Base-by-base conservation (phyloP, 495 filamentous ascomycete genomes). In the Penicillium cataractarum region DNA sequence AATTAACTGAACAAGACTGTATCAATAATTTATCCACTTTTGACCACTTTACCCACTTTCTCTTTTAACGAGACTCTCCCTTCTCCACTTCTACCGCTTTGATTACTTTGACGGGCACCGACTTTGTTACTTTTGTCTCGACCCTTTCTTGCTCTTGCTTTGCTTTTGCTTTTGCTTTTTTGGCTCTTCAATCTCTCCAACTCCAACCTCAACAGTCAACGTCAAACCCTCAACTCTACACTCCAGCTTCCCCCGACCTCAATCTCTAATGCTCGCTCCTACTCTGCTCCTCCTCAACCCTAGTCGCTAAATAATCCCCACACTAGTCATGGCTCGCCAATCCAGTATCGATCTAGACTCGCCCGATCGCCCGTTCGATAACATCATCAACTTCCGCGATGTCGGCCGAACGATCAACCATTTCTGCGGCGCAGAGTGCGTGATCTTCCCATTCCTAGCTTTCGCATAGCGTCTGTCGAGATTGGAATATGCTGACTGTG, bases 361-460 rank as follows among this genome's bases (percentile, higher is more conserved):
- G n/a, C 70, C 76, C 46, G 75, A 77, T 55, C 71, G 76, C 4
- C 77, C 80, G 1, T 87, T 93, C 62, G 80, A 89, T 55, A 86
- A 81, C 42, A 85, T 94, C 62, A 79, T 90, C 72, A 95, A 96
- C 71, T 93, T 96, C 74, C 87, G 92, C 37, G 92, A 96, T 82
- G 89, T 95, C 58, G 92, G 88, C n/a, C 77, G 81, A 57, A 87
- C 86, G 13, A 79, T 93, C 59, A 95, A 95, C 60, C 72, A 79
- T 24, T 80, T 82, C 44, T 65, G 81, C 21, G 82, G 82, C 3
- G 72, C 75, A 48, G 79, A 80, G 88, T 89, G 76, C 67, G 80
- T 62, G 21, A 19, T 42, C 27, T 37, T 39, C 49, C 50, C 24
- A 12, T 12, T 37, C 39, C 21, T 6, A 2, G 9, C 0, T 7